Percentiles rank a stretch among this genome's conserved stretches.
phyloP scores from a whole-genome alignment of 495 filamentous ascomycete genomes.

The Aeminium ludgeri region DNA sequence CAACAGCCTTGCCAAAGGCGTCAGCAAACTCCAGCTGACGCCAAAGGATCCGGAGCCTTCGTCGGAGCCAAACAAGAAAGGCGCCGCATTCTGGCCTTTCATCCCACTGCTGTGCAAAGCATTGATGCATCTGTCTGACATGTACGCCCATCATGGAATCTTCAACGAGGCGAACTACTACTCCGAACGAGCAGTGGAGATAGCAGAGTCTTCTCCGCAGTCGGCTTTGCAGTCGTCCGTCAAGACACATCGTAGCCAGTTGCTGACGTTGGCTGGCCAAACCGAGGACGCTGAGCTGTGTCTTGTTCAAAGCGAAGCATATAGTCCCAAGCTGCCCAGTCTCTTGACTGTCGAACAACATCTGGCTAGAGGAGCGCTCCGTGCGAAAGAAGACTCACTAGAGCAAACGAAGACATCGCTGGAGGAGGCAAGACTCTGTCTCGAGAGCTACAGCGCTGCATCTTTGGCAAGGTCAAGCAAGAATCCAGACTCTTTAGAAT shows the following conservation, averaged over 20 bases:
- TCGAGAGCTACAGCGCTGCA: too few relatives aligned
- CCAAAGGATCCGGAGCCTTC: background rate
- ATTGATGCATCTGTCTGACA: constrained; percentile 49
- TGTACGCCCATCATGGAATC: constrained; percentile 70
- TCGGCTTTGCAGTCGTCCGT: constrained; percentile 35
- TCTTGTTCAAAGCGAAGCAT: constrained; percentile 1
- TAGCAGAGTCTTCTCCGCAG: constrained; percentile 52
- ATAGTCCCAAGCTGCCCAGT: background rate
- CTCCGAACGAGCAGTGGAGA: constrained; percentile 63
- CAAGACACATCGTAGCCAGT: constrained; percentile 1
- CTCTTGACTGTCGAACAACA: background rate
- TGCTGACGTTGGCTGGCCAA: constrained; percentile 3
- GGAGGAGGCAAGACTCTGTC: too few relatives aligned
- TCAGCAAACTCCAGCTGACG: constrained; percentile 14
- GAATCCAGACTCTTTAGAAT: constrained; percentile 21
- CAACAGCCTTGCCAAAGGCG: background rate
- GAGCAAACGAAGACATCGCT: background rate
- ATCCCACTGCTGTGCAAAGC: constrained; percentile 53
- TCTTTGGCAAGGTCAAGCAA: too few relatives aligned
- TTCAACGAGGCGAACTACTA: constrained; percentile 85
- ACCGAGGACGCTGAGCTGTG: constrained; percentile 13
- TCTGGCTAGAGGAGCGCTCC: constrained; percentile 4
- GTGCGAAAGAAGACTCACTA: constrained; percentile 2
- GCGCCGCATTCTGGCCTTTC: constrained; percentile 66
- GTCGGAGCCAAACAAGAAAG: constrained; percentile 21